Conservation (phyloP, 1,139 yeast genomes). For the Petasospora rhodanensis region DNA sequence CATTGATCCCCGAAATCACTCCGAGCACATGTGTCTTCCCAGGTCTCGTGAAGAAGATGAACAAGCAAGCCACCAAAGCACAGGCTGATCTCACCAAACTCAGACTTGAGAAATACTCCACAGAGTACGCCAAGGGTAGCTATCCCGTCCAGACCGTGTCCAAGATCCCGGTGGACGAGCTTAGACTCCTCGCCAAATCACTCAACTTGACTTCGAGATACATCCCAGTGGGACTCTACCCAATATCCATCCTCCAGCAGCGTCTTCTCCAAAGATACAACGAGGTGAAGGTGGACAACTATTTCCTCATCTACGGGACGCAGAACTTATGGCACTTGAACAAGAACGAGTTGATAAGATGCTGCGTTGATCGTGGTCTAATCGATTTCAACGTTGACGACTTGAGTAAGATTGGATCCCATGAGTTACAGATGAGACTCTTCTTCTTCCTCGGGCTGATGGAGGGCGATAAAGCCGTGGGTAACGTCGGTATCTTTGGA, state of each 20-base stretch:
- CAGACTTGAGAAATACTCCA: slow-evolving; percentile 23
- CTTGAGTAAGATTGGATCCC: slow-evolving; percentile 15
- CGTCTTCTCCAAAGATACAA: slow-evolving; percentile 38
- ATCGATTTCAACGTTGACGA: slow-evolving; percentile 27
- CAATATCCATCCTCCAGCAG: slow-evolving; percentile 36
- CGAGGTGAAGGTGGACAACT: slow-evolving; percentile 48
- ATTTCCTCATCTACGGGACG: slow-evolving; percentile 31
- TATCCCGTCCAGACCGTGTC: slow-evolving; percentile 36
- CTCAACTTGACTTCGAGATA: slow-evolving; percentile 39
- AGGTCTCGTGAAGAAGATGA: slow-evolving; percentile 31
- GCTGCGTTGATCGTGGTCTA: slow-evolving; percentile 49
- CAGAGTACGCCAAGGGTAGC: slow-evolving; percentile 7
- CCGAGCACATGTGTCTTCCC: slow-evolving; percentile 72
- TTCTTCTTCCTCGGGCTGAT: slow-evolving; percentile 18
- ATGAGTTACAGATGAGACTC: slow-evolving; percentile 20
- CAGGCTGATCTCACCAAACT: slow-evolving; percentile 22
- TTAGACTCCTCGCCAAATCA: slow-evolving; percentile 32
- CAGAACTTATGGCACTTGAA: slow-evolving; percentile 38
- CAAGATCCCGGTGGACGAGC: slow-evolving; percentile 36
- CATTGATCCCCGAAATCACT: slow-evolving; percentile 54
- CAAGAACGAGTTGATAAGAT: slow-evolving; percentile 39
- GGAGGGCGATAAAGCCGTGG: slow-evolving; percentile 17
- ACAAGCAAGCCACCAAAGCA: slow-evolving; percentile 11
- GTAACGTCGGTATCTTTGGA: slow-evolving; percentile 19
- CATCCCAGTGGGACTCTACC: slow-evolving; percentile 36